Evolutionary conservation across 306 rosid species (phyloP), one percentile per base, ranked within the genome.

Genomic region (Prunus mira): DNA sequence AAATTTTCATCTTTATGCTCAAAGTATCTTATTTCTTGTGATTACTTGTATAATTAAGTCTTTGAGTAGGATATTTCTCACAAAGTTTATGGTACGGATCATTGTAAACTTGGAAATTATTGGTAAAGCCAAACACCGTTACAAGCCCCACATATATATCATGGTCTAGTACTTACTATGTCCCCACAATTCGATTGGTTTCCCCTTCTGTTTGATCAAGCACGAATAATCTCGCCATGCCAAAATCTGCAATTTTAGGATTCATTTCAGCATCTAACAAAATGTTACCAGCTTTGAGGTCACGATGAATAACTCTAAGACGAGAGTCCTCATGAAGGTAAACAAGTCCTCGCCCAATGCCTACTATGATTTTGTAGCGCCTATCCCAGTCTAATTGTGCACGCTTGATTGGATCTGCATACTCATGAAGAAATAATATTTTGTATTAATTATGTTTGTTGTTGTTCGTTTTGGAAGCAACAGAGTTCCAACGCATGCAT

Each of bases 321-420:
- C 72, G 72, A 13, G 72, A 68, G 14, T 46, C 72, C 47, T 67
- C 72, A 24, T 67, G 72, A 67, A 67, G 72, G 57, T 49, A 25
- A 25, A 69, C 45, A 2, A 72, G 32, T 18, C 66, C 65, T 57
- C 55, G 20, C 0, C 15, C 76, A 38, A 57, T 72, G 22, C 76
- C 76, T 38, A 55, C 13, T 12, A 72, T 41, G 65, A 72, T 57
- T 9, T 72, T 72, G 55, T n/a, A 41, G 9, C 76, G 51, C 8
- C 0, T 3, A 22, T 57, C 43, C 76, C 76, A 72, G 20, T 72
- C 67, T 38, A 72, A 56, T 4, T 52, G 25, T 30, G 5, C 49
- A 4, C 75, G 64, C 49, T 15, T 71, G 7, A 52, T 5, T 8
- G 13, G 54, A 57, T 72, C 67, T 71, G 32, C 49, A 65, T 15